Evolutionary conservation across 371 early-diverging fungal species (phyloP), one percentile per base, ranked within the genome.

Genomic region (Capillidium heterosporum): DNA sequence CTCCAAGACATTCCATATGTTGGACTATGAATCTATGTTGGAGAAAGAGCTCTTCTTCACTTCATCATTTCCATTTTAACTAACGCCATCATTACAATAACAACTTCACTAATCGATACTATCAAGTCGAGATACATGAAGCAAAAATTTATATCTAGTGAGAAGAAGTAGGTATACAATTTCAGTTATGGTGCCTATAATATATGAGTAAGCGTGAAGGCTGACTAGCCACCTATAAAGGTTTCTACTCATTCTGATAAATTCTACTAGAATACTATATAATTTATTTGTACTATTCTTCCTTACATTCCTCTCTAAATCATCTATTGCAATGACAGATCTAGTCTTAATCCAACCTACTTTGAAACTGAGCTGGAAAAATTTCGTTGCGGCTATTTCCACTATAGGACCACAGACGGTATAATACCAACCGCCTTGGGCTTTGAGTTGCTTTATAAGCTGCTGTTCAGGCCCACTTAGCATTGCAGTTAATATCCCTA

Each of bases 111-210:
- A 0, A 62, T 75, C 11, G 74, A 74, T 48, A 57, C 69, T 1
- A 61, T 73, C 50, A 75, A 75, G 46, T 68, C 71, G 7, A 57
- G 75, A 8, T 70, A 65, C 47, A 75, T 75, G 75, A 71, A 71
- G 42, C 70, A 70, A 48, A 58, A 63, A n/a, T 68, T 63, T 40
- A 60, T 48, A 23, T 48, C 61, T 7, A 59, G 32, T 13, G 61
- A 61, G 17, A 55, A 59, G 41, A 65, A 62, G 0, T 29, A 57
- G 1, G 32, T 61, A 1, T 48, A 48, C 27, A 10, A 21, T 3
- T 48, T 11, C 21, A 23, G 10, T 26, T 48, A 26, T 65, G 68
- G 42, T 69, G 70, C 35, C 59, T 64, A 11, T 21, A 61, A 41
- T 64, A 67, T 32, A 66, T 64, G 7, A 58, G 66, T 0, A 55